Conservation (phyloP, 805 yeast genomes). For the Cyberlindnera maritima region DNA sequence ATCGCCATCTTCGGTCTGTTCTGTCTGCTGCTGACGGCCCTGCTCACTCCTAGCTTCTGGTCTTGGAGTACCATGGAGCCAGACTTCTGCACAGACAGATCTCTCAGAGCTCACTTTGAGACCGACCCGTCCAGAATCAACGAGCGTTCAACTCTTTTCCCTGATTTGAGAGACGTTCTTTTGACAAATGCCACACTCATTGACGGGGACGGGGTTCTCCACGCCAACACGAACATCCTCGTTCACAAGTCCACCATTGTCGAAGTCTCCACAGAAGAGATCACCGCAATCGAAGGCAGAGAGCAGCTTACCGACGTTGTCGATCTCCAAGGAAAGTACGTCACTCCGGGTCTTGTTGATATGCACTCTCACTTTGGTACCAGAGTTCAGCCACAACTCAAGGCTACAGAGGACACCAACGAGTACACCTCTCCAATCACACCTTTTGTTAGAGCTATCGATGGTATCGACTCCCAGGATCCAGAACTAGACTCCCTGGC, state of each 20-base stretch:
- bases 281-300: neutral
- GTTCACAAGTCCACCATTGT: constrained; percentile 8
- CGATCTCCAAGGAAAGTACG: constrained; percentile 5
- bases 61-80: neutral
- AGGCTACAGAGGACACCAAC: constrained; percentile 10
- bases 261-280: neutral
- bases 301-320: neutral
- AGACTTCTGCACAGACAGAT: constrained; percentile 1
- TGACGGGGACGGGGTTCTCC: constrained; percentile 6
- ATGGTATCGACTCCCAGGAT: constrained; percentile 9
- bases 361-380: constrained; percentile 12
- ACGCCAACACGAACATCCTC: neutral
- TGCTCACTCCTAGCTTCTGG: neutral
- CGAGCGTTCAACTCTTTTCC: constrained; percentile 5
- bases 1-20: neutral
- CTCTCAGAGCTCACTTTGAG: constrained; percentile 1
- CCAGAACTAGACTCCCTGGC: constrained; percentile 3
- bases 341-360: constrained; percentile 8
- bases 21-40: neutral
- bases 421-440: constrained; percentile 10
- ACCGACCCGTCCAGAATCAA: constrained; percentile 3
- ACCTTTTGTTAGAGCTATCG: constrained; percentile 7
- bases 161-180: neutral
- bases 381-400: constrained; percentile 7
- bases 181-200: constrained; percentile 6